These are phyloP conservation scores for Teratosphaeria nubilosa DNA, from an alignment of 2,329 filamentous ascomycete species.

Conservation along the genomic window DNA sequence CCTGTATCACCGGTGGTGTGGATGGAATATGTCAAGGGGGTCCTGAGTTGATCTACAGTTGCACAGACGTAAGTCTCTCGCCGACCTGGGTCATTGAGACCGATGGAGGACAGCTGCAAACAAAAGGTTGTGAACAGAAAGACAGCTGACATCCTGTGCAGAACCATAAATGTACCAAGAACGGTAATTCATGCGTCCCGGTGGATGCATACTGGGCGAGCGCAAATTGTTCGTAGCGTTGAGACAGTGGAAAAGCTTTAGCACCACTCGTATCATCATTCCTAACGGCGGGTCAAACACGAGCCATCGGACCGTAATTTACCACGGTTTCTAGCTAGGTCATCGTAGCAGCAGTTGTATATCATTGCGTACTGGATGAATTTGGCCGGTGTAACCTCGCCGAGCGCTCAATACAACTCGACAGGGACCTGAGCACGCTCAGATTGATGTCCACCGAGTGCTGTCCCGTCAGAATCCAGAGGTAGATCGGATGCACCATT, in stretches of 20 bases:
- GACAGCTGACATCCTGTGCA: neutral
- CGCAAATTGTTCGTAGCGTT: neutral
- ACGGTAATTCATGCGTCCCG: neutral
- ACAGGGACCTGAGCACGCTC: too few relatives aligned
- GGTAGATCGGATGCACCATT: too few relatives aligned
- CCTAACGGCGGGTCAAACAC: neutral
- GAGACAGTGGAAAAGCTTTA: neutral
- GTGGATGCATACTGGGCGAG: neutral
- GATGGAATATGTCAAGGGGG: neutral
- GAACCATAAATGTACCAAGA: neutral
- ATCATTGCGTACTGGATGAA: too few relatives aligned
- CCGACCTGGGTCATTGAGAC: neutral
- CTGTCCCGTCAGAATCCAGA: too few relatives aligned
- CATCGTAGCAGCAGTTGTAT: too few relatives aligned
- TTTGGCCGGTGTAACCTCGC: too few relatives aligned
- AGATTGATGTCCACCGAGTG: too few relatives aligned
- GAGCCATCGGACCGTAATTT: too few relatives aligned
- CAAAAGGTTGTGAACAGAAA: neutral
- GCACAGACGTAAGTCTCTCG: neutral
- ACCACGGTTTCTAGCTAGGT: too few relatives aligned
- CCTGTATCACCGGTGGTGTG: neutral
- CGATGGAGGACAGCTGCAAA: too few relatives aligned
- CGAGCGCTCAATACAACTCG: too few relatives aligned
- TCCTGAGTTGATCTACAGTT: neutral
- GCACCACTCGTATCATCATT: neutral